Base-by-base conservation (phyloP, 23 red algal genomes). In the Gracilariopsis chorda region DNA sequence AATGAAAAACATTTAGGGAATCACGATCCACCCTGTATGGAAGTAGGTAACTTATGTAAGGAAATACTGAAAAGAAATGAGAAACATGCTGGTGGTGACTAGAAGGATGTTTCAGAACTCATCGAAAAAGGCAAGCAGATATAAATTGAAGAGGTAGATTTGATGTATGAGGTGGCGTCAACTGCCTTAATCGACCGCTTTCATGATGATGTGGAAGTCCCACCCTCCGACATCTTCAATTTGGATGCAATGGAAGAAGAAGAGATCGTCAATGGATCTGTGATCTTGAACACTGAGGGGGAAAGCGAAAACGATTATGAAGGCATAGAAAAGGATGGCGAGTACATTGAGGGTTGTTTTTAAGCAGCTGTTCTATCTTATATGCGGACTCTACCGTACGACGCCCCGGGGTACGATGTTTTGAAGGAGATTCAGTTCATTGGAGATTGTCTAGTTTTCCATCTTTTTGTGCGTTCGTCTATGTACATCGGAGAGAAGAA, bases 401-500 rank as follows among this genome's bases (percentile, higher is more conserved):
- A 55, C 75, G 39, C 75, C 20, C 48, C 48, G 13, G 75, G 75
- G 5, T 40, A 57, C 32, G 25, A 53, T 7, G 75, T 79, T 4
- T 32, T 79, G 44, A 79, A 57, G n/a, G 41, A 79, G 48, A 55
- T 79, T 2, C 75, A 79, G 75, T 79, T 79, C 32, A 79, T 79
- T 55, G 75, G 46, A 21, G 75, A 79, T 7, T 55, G 46, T 57
- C 39, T 79, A 33, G 75, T 44, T 10, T 79, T 55, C 46, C 28
- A 30, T 32, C 48, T 79, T 4, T 79, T 52, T 32, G 75, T 79
- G 1, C 51, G 75, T 55, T 39, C 32, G 8, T 79, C 75, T 48
- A 10, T 57, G 29, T 55, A 79, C 34, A 6, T 52, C 4, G 46
- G 48, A 8, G 32, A 52, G 35, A 53, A 57, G n/a, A 21, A 40